Evolutionary conservation across 495 filamentous ascomycete genomes (phyloP).

Genomic region (Halenospora varia): DNA sequence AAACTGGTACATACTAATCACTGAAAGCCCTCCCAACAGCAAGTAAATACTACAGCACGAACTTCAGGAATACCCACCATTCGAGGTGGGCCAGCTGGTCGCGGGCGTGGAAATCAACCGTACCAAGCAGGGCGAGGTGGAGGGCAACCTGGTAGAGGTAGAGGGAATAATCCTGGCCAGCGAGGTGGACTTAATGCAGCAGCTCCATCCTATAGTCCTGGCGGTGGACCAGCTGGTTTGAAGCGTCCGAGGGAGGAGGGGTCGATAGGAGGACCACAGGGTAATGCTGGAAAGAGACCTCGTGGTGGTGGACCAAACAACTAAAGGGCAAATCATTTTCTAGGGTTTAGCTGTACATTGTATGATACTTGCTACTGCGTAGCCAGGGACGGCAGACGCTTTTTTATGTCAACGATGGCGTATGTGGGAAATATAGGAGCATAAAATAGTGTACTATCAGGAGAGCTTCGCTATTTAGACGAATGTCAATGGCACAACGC

Average conservation of each 20-base stretch:
- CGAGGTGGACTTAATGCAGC: conserved; percentile 42
- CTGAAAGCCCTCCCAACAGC: conserved; percentile 27
- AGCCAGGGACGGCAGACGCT: conserved; percentile 21
- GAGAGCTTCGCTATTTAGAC: neutral
- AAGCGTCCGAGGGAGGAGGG: conserved; percentile 64
- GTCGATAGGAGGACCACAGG: conserved; percentile 36
- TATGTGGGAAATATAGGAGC: conserved; percentile 5
- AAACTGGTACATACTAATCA: conserved; percentile 30
- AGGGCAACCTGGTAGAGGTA: conserved; percentile 24
- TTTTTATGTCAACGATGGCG: conserved; percentile 17
- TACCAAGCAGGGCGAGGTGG: conserved; percentile 43
- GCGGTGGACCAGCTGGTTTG: conserved; percentile 40
- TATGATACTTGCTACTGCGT: conserved; percentile 20
- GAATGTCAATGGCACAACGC: neutral
- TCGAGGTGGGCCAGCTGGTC: conserved; percentile 37
- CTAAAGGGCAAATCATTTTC: conserved; percentile 31
- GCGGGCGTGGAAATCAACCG: conserved; percentile 33
- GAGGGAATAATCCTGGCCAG: conserved; percentile 28
- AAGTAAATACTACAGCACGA: conserved; percentile 31
- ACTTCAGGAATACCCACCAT: conserved; percentile 42
- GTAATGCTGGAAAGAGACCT: conserved; percentile 47
- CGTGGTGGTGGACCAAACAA: conserved; percentile 43
- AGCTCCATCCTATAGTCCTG: conserved; percentile 55
- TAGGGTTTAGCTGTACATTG: conserved; percentile 1
- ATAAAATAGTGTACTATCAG: neutral